Evolutionary conservation across 805 yeast genomes (phyloP).

Genomic region (Jamesozyma jinghongensis): DNA sequence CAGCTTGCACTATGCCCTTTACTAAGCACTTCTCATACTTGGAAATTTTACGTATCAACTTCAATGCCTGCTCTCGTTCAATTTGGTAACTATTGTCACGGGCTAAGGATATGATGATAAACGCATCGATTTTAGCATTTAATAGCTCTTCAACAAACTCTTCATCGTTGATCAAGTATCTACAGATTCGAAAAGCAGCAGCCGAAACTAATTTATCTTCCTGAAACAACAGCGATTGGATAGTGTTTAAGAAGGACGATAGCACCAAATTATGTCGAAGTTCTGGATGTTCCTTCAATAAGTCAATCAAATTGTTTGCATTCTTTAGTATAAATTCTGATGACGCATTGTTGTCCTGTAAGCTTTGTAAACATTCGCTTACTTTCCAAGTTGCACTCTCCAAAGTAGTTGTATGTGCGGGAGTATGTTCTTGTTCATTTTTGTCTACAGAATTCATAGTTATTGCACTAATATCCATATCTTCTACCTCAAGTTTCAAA

Average conservation of each 20-base stretch:
- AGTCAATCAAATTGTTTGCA: constrained; percentile 55
- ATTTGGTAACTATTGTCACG: constrained; percentile 44
- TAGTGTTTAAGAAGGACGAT: constrained; percentile 44
- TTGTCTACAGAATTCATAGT: neutral
- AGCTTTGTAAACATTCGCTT: constrained; percentile 29
- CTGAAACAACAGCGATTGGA: constrained; percentile 54
- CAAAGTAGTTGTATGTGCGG: constrained; percentile 2
- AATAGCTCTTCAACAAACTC: constrained; percentile 48
- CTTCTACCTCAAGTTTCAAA: neutral
- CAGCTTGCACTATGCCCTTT: constrained; percentile 56
- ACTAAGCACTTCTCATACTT: constrained; percentile 51
- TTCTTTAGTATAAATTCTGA: constrained; percentile 34
- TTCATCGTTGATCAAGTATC: constrained; percentile 50
- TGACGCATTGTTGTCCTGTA: constrained; percentile 23
- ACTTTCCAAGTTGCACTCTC: constrained; percentile 31
- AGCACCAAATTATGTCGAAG: constrained; percentile 57
- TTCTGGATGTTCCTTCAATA: constrained; percentile 49
- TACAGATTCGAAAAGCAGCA: constrained; percentile 64
- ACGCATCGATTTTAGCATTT: constrained; percentile 48
- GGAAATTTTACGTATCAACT: constrained; percentile 54
- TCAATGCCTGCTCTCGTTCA: constrained; percentile 73
- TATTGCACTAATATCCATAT: neutral
- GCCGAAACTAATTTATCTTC: constrained; percentile 55
- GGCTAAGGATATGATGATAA: constrained; percentile 55
- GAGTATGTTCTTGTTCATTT: neutral